These are phyloP conservation scores for Hypericum androsaemum DNA, from an alignment of 345 rosid species.

Conservation along the genomic window DNA sequence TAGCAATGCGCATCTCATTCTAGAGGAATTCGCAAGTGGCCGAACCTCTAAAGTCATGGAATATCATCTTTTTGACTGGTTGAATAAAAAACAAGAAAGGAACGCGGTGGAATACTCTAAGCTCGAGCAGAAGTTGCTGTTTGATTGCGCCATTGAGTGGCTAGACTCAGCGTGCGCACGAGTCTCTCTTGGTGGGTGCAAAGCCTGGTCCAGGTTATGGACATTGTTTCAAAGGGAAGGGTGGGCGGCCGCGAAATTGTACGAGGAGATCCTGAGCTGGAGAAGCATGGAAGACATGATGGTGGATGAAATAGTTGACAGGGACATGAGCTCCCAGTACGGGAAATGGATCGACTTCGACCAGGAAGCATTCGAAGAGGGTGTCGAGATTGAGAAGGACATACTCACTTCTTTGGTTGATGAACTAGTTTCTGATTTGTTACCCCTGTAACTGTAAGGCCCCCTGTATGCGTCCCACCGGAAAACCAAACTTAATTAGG, in stretches of 20 bases:
- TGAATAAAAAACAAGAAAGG: slow-evolving; percentile 28
- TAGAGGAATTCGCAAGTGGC: slow-evolving; percentile 35
- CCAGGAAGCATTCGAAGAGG: slow-evolving; percentile 53
- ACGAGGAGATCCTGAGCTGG: slow-evolving; percentile 41
- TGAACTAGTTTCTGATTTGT: slow-evolving; percentile 51
- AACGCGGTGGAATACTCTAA: slow-evolving; percentile 31
- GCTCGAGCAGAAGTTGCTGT: slow-evolving; percentile 40
- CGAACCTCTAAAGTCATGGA: slow-evolving; percentile 27
- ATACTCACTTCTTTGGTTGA: slow-evolving; percentile 57
- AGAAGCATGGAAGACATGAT: slow-evolving; percentile 46
- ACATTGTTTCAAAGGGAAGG: slow-evolving; percentile 29
- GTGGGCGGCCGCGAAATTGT: slow-evolving; percentile 53
- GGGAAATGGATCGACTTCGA: slow-evolving; percentile 75
- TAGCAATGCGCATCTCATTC: slow-evolving; percentile 26
- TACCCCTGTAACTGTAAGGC: slow-evolving; percentile 7
- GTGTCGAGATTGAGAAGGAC: slow-evolving; percentile 47
- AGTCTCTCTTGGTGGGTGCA: slow-evolving; percentile 37
- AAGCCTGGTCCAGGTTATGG: slow-evolving; percentile 29
- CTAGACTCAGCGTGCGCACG: slow-evolving; percentile 28
- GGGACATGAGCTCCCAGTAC: slow-evolving; percentile 48
- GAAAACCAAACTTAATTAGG: too few relatives aligned
- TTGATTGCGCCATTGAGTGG: slow-evolving; percentile 46
- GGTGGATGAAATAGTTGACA: slow-evolving; percentile 81
- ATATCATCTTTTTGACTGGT: slow-evolving; percentile 33
- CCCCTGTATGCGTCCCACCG: too few relatives aligned